Conservation (phyloP, 106 monocot genomes). For the Alisma plantagoaquatica region DNA sequence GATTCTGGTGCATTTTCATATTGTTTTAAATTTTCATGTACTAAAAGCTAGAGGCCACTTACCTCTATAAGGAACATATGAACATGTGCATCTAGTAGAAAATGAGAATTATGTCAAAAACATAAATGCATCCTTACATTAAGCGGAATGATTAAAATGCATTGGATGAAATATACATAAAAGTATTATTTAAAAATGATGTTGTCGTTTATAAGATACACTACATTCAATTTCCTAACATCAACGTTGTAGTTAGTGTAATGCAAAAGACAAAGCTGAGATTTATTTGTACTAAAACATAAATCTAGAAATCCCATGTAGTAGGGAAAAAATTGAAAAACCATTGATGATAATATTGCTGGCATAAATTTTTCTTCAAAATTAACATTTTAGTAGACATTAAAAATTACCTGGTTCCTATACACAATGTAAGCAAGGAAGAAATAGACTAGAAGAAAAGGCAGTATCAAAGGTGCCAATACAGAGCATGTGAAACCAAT, state of each 20-base stretch:
- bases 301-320: neutral
- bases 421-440: conserved; percentile 86
- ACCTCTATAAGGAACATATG: too few species aligned
- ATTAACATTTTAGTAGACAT: too few species aligned
- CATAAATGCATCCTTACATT: too few species aligned
- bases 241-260: neutral
- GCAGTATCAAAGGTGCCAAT: conserved; percentile 88
- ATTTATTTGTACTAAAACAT: neutral
- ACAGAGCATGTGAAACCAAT: conserved; percentile 90
- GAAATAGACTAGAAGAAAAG: conserved; percentile 88
- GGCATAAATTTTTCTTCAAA: too few species aligned
- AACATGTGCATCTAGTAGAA: too few species aligned
- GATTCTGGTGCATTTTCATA: too few species aligned
- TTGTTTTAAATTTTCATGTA: too few species aligned
- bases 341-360: neutral
- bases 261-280: neutral
- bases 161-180: too few species aligned
- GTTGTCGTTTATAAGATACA: neutral
- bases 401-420: conserved; percentile 61
- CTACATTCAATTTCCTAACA: neutral
- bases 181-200: too few species aligned
- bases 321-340: neutral
- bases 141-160: too few species aligned
- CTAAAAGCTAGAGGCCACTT: too few species aligned
- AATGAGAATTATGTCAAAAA: too few species aligned